phyloP scores from a whole-genome alignment of 2,329 filamentous ascomycete genomes.

The Colletotrichum kahawae region DNA sequence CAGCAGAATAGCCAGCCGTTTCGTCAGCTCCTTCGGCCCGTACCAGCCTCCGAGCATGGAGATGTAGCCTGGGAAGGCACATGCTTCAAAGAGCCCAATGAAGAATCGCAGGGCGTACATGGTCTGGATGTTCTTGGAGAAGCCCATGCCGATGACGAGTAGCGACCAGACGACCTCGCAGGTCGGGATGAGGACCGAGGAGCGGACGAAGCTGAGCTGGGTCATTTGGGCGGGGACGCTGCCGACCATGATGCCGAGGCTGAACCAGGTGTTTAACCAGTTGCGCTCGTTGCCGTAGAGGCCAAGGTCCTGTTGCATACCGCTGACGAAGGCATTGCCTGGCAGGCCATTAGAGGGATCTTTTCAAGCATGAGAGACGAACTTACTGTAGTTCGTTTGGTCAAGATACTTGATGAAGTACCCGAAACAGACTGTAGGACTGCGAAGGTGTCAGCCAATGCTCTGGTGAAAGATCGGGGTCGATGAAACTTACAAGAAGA shows the following conservation, averaged over 20 bases:
- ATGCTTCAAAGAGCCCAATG: constrained; percentile 44
- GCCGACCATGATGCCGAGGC: constrained; percentile 26
- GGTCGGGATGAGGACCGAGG: constrained; percentile 29
- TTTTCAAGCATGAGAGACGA: not conserved
- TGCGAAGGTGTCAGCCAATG: not conserved
- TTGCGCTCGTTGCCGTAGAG: constrained; percentile 30
- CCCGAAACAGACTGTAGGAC: constrained; percentile 1
- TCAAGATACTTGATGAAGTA: constrained; percentile 28
- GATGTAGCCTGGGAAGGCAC: constrained; percentile 26
- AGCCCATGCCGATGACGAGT: constrained; percentile 16
- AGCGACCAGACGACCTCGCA: constrained; percentile 29
- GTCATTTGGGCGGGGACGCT: constrained; percentile 30
- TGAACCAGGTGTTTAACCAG: constrained; percentile 27
- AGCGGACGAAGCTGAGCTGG: constrained; percentile 30
- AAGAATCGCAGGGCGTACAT: constrained; percentile 48
- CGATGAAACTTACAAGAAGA: not conserved
- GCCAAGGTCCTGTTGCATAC: constrained; percentile 30
- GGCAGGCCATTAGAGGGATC: not conserved
- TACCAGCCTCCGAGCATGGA: constrained; percentile 51
- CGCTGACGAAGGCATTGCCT: constrained; percentile 30
- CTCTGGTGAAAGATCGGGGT: accelerated
- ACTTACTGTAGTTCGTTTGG: constrained; percentile 33
- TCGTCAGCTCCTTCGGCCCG: constrained; percentile 44
- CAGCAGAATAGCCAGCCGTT: constrained; percentile 53
- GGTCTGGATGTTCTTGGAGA: constrained; percentile 27